Evolutionary conservation across 176 grass and related monocot species (phyloP).

Genomic region (Avena eriantha): DNA sequence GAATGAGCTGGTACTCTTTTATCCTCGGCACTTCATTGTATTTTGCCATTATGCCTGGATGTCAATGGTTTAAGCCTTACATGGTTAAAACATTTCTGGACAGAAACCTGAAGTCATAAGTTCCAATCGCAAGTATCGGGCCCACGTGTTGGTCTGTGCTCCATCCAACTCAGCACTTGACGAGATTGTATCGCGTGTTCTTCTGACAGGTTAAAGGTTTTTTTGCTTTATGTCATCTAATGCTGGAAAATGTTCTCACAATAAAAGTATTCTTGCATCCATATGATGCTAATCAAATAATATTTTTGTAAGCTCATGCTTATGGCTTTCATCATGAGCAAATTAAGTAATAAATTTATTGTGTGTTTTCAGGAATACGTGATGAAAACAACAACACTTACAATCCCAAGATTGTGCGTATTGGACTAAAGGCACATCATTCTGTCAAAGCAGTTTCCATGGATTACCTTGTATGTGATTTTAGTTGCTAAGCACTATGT

Average conservation of each 20-base stretch:
- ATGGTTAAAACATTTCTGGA: constrained; percentile 33
- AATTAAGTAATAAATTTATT: constrained; percentile 26
- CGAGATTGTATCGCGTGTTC: constrained; percentile 93
- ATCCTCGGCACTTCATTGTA: constrained; percentile 25
- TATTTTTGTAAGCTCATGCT: constrained; percentile 9
- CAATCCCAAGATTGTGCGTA: constrained; percentile 95
- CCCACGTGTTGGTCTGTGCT: constrained; percentile 95
- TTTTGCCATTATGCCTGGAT: constrained; percentile 21
- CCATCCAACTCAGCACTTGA: constrained; percentile 98
- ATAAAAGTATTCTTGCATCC: constrained; percentile 16
- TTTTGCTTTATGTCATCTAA: constrained; percentile 24
- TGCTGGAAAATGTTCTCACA: constrained; percentile 4
- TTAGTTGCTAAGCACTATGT: constrained; percentile 41
- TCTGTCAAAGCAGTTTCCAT: constrained; percentile 96
- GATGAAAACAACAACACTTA: constrained; percentile 93
- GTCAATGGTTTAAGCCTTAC: constrained; percentile 32
- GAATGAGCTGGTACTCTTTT: constrained; percentile 85
- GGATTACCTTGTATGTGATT: constrained; percentile 85
- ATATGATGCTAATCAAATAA: constrained; percentile 18
- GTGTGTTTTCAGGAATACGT: constrained; percentile 70
- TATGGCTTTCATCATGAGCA: constrained; percentile 19
- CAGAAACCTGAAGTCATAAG: constrained; percentile 97
- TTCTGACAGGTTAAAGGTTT: constrained; percentile 69
- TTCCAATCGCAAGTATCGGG: constrained; percentile 93
- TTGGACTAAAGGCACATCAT: constrained; percentile 94